Conservation (phyloP, 371 early-diverging fungal species). For the Mucor lusitanicus region DNA sequence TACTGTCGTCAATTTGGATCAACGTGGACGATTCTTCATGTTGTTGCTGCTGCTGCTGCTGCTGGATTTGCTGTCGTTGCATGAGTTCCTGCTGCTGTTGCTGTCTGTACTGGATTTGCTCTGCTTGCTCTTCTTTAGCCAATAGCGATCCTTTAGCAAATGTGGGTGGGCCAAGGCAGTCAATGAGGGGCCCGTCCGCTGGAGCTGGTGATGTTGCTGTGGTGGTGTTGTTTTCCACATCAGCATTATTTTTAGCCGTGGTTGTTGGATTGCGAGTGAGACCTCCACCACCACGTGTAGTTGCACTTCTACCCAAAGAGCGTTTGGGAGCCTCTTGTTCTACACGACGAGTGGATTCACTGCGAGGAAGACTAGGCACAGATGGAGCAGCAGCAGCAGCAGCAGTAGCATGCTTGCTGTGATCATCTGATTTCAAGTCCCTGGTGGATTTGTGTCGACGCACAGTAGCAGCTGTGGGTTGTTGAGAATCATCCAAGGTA, state of each 20-base stretch:
- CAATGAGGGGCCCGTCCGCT: conserved; percentile 21
- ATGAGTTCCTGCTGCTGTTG: conserved; percentile 12
- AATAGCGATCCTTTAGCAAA: conserved; percentile 40
- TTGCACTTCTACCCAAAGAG: conserved; percentile 5
- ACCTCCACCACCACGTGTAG: conserved; percentile 13
- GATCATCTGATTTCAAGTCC: conserved; percentile 17
- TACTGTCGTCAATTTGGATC: conserved; percentile 43
- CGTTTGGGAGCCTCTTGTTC: conserved; percentile 3
- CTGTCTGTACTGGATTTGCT: conserved; percentile 15
- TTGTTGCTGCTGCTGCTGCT: not conserved
- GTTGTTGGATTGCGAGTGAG: conserved; percentile 26
- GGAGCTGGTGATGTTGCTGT: not conserved
- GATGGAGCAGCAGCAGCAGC: not conserved
- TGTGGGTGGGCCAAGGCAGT: conserved; percentile 19
- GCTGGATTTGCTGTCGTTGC: conserved; percentile 2
- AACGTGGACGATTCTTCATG: conserved; percentile 25
- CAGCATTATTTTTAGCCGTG: conserved; percentile 2
- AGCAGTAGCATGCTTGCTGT: conserved; percentile 2
- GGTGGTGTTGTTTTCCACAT: not conserved
- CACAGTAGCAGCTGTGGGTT: not conserved
- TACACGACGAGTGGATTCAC: conserved; percentile 24
- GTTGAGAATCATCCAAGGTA: conserved; percentile 2
- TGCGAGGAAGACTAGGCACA: conserved; percentile 8
- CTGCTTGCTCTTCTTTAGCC: conserved; percentile 25
- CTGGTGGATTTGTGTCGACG: conserved; percentile 46